Evolutionary conservation across 768 basidiomycete species (phyloP).

Genomic region (Lactarius sanguifluus): DNA sequence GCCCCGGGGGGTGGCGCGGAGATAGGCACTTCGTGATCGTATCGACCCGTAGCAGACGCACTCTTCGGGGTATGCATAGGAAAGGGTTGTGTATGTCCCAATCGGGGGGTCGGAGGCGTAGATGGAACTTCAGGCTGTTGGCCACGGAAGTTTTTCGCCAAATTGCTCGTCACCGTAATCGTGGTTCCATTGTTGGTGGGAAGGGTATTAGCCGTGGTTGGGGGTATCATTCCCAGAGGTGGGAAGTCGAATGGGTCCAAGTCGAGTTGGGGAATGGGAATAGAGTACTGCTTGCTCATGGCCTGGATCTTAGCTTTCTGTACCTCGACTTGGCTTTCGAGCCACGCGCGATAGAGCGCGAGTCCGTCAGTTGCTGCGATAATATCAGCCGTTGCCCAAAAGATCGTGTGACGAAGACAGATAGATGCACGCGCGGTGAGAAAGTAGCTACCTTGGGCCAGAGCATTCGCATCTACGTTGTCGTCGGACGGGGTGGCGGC

Average conservation of each 20-base stretch:
- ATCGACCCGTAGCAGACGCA: neutral
- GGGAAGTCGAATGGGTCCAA: neutral
- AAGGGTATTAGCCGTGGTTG: neutral
- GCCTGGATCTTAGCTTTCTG: slow-evolving; percentile 17
- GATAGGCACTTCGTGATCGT: neutral
- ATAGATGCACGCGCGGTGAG: neutral
- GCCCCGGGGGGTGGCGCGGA: neutral
- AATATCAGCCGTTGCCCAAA: neutral
- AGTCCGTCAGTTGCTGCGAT: slow-evolving; percentile 1
- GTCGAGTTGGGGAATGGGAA: slow-evolving; percentile 20
- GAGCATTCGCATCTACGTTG: neutral
- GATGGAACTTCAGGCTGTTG: neutral
- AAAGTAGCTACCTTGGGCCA: slow-evolving; percentile 15
- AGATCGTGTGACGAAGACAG: neutral
- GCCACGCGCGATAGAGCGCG: slow-evolving; percentile 6
- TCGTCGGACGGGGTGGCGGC: neutral
- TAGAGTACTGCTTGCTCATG: slow-evolving; percentile 15
- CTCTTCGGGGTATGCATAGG: neutral
- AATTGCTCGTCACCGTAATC: neutral
- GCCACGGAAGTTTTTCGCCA: neutral
- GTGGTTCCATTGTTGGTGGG: neutral
- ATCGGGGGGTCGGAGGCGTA: neutral
- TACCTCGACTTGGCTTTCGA: slow-evolving; percentile 2
- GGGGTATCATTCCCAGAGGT: neutral
- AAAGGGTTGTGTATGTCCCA: neutral